phyloP scores from a whole-genome alignment of 2,329 filamentous ascomycete species.

The Balansia obtecta region DNA sequence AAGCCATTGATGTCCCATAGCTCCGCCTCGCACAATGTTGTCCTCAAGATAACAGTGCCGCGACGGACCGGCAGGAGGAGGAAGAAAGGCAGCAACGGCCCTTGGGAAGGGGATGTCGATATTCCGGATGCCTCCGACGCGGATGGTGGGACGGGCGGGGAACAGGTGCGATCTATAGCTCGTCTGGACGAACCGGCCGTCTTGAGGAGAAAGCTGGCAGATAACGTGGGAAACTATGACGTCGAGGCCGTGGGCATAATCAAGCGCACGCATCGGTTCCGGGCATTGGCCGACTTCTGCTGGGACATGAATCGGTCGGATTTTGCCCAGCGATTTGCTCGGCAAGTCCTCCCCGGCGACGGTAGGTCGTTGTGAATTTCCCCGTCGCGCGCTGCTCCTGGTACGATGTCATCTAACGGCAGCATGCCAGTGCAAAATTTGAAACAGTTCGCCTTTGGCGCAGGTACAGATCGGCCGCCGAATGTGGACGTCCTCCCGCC shows the following conservation, averaged over 20 bases:
- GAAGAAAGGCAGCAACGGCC: constrained; percentile 61
- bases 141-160: constrained; percentile 4
- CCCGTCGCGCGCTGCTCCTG: no score
- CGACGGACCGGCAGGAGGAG: constrained; percentile 77
- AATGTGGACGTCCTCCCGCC: constrained; percentile 67
- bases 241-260: constrained; percentile 62
- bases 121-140: constrained; percentile 12
- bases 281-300: constrained; percentile 80
- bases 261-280: constrained; percentile 73
- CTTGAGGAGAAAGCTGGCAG: constrained; percentile 52
- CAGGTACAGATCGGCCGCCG: constrained; percentile 43
- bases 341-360: constrained; percentile 59
- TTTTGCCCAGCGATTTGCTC: constrained; percentile 59
- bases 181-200: constrained; percentile 40
- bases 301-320: constrained; percentile 56
- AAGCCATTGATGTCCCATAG: constrained; percentile 69
- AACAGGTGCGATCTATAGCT: constrained; percentile 28
- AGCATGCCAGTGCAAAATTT: constrained; percentile 32
- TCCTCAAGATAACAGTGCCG: constrained; percentile 78
- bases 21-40: constrained; percentile 65
- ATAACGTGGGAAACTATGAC: constrained; percentile 55
- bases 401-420: neutral
- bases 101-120: constrained; percentile 40
- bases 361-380: constrained; percentile 31
- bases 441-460: constrained; percentile 52